Percentiles rank a stretch among this genome's conserved stretches.
Conservation (phyloP, 2,329 filamentous ascomycete species). For the Fusarium sp. region DNA sequence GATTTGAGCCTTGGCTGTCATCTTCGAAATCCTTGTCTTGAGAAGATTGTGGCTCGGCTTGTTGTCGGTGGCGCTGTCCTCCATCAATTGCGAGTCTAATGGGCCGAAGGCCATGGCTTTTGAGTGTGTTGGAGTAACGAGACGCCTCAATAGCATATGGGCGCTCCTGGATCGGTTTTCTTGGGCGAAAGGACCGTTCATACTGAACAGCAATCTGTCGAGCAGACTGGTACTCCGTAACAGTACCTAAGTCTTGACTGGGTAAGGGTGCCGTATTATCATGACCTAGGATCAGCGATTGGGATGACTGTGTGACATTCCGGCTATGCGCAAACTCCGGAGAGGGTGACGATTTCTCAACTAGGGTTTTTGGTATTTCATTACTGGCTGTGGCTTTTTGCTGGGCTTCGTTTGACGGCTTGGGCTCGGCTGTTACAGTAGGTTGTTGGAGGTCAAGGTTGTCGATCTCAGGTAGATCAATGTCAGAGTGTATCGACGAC, state of each 20-base stretch:
- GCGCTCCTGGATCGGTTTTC: slow-evolving; percentile 71
- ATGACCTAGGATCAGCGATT: background rate
- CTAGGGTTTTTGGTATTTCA: slow-evolving; percentile 52
- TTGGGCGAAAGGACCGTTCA: slow-evolving; percentile 65
- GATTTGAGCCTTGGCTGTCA: slow-evolving; percentile 58
- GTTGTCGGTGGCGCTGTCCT: slow-evolving; percentile 47
- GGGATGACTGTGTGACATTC: background rate
- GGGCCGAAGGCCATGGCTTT: slow-evolving; percentile 65
- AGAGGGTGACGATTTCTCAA: slow-evolving; percentile 49
- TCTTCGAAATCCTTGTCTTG: slow-evolving; percentile 65
- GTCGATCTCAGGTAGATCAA: slow-evolving; percentile 38
- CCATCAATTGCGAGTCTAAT: slow-evolving; percentile 55
- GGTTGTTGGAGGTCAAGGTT: slow-evolving; percentile 19
- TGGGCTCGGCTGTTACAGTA: background rate
- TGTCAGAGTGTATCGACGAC: slow-evolving; percentile 48
- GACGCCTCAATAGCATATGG: slow-evolving; percentile 68
- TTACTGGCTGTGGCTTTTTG: slow-evolving; percentile 38
- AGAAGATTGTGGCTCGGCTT: slow-evolving; percentile 59
- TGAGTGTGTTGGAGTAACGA: slow-evolving; percentile 64
- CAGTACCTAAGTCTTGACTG: slow-evolving; percentile 30
- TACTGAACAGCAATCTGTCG: slow-evolving; percentile 48
- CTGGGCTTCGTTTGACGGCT: background rate
- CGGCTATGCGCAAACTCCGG: slow-evolving; percentile 36
- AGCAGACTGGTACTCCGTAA: slow-evolving; percentile 38
- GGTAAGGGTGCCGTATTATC: slow-evolving; percentile 6